Evolutionary conservation across 202 grass and related monocot species (phyloP).

Genomic region (Tripidium arundinaceum): DNA sequence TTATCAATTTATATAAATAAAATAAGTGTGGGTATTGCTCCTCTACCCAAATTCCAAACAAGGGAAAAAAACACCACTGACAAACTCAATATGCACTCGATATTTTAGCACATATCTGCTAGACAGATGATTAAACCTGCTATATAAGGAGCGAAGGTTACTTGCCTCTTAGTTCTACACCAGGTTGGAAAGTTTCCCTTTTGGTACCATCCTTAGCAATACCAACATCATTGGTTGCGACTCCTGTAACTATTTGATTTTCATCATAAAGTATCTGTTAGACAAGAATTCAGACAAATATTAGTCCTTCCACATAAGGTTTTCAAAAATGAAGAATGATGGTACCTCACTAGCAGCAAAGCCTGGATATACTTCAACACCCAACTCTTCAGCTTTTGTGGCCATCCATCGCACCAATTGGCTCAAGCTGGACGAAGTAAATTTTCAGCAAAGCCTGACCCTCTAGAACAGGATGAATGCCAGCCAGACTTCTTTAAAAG

Average conservation of each 20-base stretch:
- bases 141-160: not conserved
- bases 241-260: conserved; percentile 80
- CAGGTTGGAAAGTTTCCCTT: conserved; percentile 82
- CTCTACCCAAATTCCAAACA: not conserved
- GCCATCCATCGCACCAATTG: conserved; percentile 91
- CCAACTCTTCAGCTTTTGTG: conserved; percentile 80
- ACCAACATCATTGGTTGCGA: conserved; percentile 91
- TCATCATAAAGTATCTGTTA: conserved; percentile 89
- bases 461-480: not conserved
- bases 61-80: not conserved
- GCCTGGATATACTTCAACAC: conserved; percentile 96
- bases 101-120: not conserved
- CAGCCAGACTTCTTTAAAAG: not conserved
- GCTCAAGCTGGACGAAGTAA: conserved; percentile 55
- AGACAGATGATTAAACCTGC: conserved; percentile 18
- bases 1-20: not conserved
- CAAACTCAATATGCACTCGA: not conserved
- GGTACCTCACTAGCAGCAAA: conserved; percentile 97
- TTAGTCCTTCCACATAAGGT: conserved; percentile 30
- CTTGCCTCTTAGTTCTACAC: conserved; percentile 87
- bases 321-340: conserved; percentile 17
- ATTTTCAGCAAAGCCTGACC: not conserved
- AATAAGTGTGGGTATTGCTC: not conserved
- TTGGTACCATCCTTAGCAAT: conserved; percentile 96
- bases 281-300: conserved; percentile 40